Base-by-base conservation (phyloP, 1,284 basidiomycete species). In the Austropuccinia psidii region DNA sequence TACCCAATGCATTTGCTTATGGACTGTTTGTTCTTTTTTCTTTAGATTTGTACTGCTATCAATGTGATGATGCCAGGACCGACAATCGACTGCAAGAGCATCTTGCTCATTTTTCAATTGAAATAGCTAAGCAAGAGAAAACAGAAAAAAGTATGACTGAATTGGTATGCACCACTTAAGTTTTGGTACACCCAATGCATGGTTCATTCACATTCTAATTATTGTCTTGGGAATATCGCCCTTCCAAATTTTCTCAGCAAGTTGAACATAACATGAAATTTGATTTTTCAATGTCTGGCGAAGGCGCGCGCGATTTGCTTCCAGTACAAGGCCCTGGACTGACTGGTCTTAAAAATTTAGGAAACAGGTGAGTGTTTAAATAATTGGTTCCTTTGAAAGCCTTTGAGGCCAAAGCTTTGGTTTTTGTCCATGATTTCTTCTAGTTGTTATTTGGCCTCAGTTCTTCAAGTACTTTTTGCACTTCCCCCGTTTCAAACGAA, bases 121-220 rank as follows among this genome's bases (percentile, higher is more conserved):
- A 92, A 75, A 87, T 97, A 0, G 84, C 87, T 55, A 86, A 86
- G 0, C 89, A 92, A 79, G 88, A 84, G 31, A 98, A 98, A 83
- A 98, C 94, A 0, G 93, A 97, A 80, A 98, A 97, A 83, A 93
- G 88, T 67, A 93, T 97, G 89, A 96, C 94, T 0, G 95, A 98
- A 80, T 84, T 98, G 73, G 91, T 92, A 75, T 75, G 86, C 78
- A 68, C 45, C 35, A 39, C 43, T 24, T 27, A 7, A n/a, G 35
- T 41, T 35, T 55, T 27, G 9, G 41, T n/a, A 33, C 17, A 8
- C 21, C 17, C 60, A 43, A 2, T 39, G 21, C 37, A 35, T 50
- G 2, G 31, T 19, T 3, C 13, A 7, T 41, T 21, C 13, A 29
- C 21, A 4, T 39, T 21, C 43, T 31, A n/a, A 29, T 37, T 45